Conservation (phyloP, 306 rosid species). For the Clitoria ternatea region DNA sequence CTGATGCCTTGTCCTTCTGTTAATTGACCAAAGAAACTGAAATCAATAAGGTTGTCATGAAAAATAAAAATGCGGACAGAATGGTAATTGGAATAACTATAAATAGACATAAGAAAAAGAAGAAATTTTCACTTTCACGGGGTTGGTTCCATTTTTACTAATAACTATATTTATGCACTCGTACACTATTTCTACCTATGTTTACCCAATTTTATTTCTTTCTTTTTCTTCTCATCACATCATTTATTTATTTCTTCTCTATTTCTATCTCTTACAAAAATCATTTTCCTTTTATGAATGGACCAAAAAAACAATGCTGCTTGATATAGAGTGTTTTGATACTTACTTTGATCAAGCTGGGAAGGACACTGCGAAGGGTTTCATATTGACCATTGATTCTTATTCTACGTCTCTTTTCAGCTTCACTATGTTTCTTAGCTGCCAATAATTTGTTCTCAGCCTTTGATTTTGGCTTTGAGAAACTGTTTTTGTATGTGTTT, state of each 20-base stretch:
- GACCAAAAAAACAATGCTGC: neutral
- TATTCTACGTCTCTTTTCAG: slow-evolving; percentile 69
- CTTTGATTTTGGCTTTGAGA: slow-evolving; percentile 45
- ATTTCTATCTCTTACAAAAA: no score
- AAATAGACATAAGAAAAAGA: no score
- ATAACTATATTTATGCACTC: no score
- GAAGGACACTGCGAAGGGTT: slow-evolving; percentile 52
- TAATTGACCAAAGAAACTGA: neutral
- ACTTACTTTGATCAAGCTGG: slow-evolving; percentile 53
- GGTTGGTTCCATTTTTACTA: neutral
- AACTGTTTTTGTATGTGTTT: slow-evolving; percentile 25
- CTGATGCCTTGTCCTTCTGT: slow-evolving; percentile 73
- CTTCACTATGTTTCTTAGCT: slow-evolving; percentile 68
- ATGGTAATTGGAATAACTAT: neutral
- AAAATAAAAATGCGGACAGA: neutral
- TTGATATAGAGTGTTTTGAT: neutral
- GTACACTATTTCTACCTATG: no score
- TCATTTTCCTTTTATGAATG: neutral
- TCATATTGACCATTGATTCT: slow-evolving; percentile 68
- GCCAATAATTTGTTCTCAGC: slow-evolving; percentile 41
- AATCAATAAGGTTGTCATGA: neutral
- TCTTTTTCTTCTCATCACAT: no score
- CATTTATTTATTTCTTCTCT: no score
- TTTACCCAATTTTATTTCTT: no score
- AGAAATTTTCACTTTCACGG: neutral